Percentiles rank a stretch among this genome's conserved stretches.
phyloP scores from a whole-genome alignment of 2,329 filamentous ascomycete genomes.

The Rutstroemia sp. region DNA sequence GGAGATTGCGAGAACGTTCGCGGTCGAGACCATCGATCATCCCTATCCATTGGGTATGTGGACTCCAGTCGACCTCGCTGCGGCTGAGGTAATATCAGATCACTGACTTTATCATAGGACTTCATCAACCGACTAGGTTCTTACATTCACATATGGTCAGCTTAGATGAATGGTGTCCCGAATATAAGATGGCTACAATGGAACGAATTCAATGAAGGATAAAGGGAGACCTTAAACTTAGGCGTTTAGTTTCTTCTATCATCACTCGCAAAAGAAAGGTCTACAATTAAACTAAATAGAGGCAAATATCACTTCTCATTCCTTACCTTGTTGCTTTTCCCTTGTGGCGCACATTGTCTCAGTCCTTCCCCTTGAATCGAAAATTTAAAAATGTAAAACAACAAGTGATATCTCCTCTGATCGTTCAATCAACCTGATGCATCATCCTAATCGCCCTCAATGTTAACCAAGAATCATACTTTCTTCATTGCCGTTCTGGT shows the following conservation, averaged over 20 bases:
- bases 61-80: neutral
- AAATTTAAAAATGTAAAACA: neutral
- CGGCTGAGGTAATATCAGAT: neutral
- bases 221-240: too few relatives aligned
- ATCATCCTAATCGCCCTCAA: neutral
- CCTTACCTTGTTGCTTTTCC: neutral
- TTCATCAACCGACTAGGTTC: slow-evolving; percentile 26
- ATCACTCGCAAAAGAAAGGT: too few relatives aligned
- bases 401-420: neutral
- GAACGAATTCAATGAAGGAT: neutral
- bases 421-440: too few relatives aligned
- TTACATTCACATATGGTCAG: slow-evolving; percentile 15
- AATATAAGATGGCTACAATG: slow-evolving; percentile 17
- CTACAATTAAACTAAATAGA: neutral
- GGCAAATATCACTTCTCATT: neutral
- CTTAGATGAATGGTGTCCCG: slow-evolving; percentile 24
- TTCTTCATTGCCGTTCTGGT: neutral
- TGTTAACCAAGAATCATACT: neutral
- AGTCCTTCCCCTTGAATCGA: neutral
- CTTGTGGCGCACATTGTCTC: neutral
- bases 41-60: slow-evolving; percentile 26
- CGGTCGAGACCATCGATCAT: slow-evolving; percentile 28
- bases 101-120: neutral
- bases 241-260: too few relatives aligned
- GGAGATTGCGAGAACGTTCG: slow-evolving; percentile 27